Percentiles rank a stretch among this genome's conserved stretches.
Conservation (phyloP, 2,329 filamentous ascomycete genomes). For the Pseudogymnoascus sp. region DNA sequence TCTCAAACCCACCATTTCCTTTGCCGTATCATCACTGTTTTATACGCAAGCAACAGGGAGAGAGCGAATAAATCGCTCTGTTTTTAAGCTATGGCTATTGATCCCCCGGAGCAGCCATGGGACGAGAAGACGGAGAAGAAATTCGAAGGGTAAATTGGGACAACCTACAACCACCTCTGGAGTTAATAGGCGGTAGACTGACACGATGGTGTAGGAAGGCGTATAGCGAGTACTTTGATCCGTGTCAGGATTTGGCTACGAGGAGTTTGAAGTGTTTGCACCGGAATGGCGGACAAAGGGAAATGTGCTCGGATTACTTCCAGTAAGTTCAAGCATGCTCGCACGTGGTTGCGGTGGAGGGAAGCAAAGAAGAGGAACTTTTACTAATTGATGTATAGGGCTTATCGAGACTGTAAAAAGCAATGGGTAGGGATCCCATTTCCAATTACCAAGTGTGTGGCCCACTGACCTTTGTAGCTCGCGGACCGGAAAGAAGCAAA, state of each 20-base stretch:
- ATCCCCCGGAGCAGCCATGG: conserved; percentile 35
- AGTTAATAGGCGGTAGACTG: background rate
- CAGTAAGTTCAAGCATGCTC: conserved; percentile 52
- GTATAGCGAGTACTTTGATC: conserved; percentile 85
- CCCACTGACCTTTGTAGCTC: conserved; percentile 26
- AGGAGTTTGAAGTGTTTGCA: conserved; percentile 81
- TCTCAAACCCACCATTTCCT: background rate
- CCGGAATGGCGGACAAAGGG: conserved; percentile 74
- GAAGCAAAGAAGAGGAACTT: conserved; percentile 3
- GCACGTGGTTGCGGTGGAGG: conserved; percentile 12
- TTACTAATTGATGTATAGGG: conserved; percentile 41
- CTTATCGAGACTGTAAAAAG: conserved; percentile 91
- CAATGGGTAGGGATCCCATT: conserved; percentile 61
- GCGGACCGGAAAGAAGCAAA: conserved; percentile 38
- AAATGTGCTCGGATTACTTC: conserved; percentile 94
- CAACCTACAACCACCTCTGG: background rate
- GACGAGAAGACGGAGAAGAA: conserved; percentile 50
- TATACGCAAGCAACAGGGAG: background rate
- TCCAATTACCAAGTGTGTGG: background rate
- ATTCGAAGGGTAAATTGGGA: conserved; percentile 49
- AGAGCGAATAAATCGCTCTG: background rate
- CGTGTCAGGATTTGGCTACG: conserved; percentile 85
- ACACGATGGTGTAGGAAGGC: conserved; percentile 55
- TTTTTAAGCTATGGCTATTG: background rate
- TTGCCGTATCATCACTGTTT: background rate